Conservation (phyloP, 352 stramenopile species). For the Albugo laibachii region DNA sequence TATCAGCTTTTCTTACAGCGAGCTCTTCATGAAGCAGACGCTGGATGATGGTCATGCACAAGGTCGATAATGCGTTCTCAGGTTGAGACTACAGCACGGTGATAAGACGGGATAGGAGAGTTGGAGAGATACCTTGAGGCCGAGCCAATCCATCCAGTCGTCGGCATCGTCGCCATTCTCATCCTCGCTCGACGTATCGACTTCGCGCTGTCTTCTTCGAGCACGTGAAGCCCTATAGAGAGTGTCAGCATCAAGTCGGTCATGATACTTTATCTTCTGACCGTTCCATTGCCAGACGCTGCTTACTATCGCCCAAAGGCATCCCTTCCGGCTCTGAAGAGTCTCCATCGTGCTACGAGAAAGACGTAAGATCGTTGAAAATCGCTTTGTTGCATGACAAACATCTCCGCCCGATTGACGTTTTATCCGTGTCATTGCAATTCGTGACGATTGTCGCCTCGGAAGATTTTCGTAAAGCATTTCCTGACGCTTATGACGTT, state of each 20-base stretch:
- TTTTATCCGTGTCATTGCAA: conserved; percentile 62
- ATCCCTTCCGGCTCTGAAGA: conserved; percentile 5
- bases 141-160: conserved; percentile 19
- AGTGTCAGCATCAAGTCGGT: not conserved
- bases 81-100: not conserved
- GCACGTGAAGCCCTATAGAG: conserved; percentile 36
- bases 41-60: conserved; percentile 41
- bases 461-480: conserved; percentile 56
- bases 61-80: conserved; percentile 13
- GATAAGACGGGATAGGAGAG: not conserved
- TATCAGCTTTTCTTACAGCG: conserved; percentile 16
- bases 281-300: conserved; percentile 37
- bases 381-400: too few relatives aligned
- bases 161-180: conserved; percentile 5
- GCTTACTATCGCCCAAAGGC: conserved; percentile 11
- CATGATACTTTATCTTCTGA: conserved; percentile 7
- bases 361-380: not conserved
- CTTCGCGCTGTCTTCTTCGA: conserved; percentile 22
- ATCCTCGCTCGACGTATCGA: conserved; percentile 20
- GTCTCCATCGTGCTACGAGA: conserved; percentile 1
- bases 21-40: conserved; percentile 55
- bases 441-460: conserved; percentile 61
- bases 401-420: conserved; percentile 27
- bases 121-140: not conserved
- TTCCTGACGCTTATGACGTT: conserved; percentile 45